A percentile compares a stretch with the other conserved stretches of the same genome.
Evolutionary conservation across 768 basidiomycete species (phyloP).

Genomic region (Strobilomyces confusus): DNA sequence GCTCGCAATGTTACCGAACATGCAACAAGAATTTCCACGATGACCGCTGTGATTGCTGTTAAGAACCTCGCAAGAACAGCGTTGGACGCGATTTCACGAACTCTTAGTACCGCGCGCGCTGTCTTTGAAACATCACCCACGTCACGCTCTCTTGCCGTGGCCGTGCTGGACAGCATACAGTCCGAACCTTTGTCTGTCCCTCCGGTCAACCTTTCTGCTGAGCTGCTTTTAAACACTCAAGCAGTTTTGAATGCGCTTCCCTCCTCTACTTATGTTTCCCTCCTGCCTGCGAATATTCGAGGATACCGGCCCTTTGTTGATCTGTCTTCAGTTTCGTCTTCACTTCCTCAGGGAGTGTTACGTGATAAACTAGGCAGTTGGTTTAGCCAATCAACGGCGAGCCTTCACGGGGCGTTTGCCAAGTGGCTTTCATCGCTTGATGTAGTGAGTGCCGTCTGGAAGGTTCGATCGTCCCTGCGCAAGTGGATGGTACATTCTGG

Average conservation of each 20-base stretch:
- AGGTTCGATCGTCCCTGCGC: constrained; percentile 49
- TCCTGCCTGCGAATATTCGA: constrained; percentile 67
- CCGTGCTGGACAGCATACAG: constrained; percentile 61
- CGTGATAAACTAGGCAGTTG: constrained; percentile 52
- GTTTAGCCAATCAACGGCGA: constrained; percentile 52
- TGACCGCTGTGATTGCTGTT: constrained; percentile 45
- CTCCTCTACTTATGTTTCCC: constrained; percentile 76
- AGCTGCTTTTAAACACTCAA: constrained; percentile 63
- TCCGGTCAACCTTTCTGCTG: constrained; percentile 38
- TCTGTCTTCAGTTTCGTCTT: constrained; percentile 53
- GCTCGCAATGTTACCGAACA: constrained; percentile 3
- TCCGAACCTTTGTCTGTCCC: constrained; percentile 36
- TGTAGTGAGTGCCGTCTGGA: constrained; percentile 70
- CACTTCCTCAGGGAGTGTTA: constrained; percentile 42
- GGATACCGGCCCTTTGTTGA: constrained; percentile 87
- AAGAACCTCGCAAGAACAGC: constrained; percentile 49
- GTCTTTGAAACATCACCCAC: constrained; percentile 47
- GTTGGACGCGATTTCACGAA: constrained; percentile 55
- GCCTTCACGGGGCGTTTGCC: constrained; percentile 42
- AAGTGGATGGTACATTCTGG: constrained; percentile 42
- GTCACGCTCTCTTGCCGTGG: constrained; percentile 46
- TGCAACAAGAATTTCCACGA: constrained; percentile 19
- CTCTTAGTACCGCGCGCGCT: constrained; percentile 50
- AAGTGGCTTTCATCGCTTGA: constrained; percentile 59
- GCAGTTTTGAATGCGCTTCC: constrained; percentile 67